phyloP scores from a whole-genome alignment of 1,284 basidiomycete species.

The Microbotryum scabiosae region DNA sequence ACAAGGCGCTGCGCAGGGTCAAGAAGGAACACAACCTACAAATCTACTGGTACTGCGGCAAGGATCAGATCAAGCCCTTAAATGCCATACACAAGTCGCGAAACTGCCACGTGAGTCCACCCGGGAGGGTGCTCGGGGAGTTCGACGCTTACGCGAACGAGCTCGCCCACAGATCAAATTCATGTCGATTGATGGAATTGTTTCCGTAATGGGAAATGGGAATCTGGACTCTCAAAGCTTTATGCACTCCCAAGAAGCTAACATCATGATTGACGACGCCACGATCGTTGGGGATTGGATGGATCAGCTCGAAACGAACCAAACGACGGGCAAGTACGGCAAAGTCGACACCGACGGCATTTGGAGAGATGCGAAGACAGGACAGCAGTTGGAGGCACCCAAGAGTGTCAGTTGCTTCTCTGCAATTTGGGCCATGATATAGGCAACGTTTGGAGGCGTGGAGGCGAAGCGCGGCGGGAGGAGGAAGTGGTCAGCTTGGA shows the following conservation, averaged over 20 bases:
- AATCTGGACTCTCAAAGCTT: slow-evolving; percentile 66
- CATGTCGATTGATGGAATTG: slow-evolving; percentile 60
- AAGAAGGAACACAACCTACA: slow-evolving; percentile 52
- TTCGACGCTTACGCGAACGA: no score
- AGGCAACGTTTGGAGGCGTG: no score
- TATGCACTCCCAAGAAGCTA: slow-evolving; percentile 71
- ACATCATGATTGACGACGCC: slow-evolving; percentile 61
- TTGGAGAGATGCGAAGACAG: slow-evolving; percentile 52
- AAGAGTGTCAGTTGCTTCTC: slow-evolving; percentile 19
- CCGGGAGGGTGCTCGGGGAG: no score
- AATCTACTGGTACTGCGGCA: slow-evolving; percentile 53
- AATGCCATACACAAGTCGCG: slow-evolving; percentile 64
- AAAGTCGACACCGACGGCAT: slow-evolving; percentile 55
- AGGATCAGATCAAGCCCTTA: slow-evolving; percentile 49
- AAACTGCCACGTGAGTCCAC: slow-evolving; percentile 59
- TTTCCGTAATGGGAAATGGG: slow-evolving; percentile 62
- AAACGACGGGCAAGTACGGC: slow-evolving; percentile 61
- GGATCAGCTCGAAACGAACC: slow-evolving; percentile 55
- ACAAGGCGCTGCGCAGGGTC: slow-evolving; percentile 47
- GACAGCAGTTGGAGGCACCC: slow-evolving; percentile 22
- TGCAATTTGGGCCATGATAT: slow-evolving; percentile 10
- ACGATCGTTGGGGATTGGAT: slow-evolving; percentile 58
- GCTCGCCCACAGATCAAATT: no score
- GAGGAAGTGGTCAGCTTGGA: no score
- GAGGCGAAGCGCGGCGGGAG: no score